phyloP scores from a whole-genome alignment of 1,284 basidiomycete genomes.

The Xerocomus subilludens region DNA sequence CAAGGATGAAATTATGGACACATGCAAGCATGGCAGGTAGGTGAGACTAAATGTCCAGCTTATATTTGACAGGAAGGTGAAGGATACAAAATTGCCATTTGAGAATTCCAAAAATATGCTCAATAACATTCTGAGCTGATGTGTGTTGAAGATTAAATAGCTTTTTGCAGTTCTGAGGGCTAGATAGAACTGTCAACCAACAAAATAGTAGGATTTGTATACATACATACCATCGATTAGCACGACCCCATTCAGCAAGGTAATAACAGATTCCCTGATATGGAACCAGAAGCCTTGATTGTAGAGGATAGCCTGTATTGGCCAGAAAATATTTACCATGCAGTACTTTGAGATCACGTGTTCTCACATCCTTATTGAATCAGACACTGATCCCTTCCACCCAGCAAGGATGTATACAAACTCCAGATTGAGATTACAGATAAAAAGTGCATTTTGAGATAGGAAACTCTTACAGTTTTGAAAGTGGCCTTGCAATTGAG shows the following conservation, averaged over 20 bases:
- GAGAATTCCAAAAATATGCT: background rate
- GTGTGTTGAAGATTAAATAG: background rate
- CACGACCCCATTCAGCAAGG: background rate
- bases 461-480: conserved; percentile 36
- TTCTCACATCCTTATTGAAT: background rate
- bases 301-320: background rate
- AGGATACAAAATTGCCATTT: background rate
- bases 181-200: background rate
- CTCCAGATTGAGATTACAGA: background rate
- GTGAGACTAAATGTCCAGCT: no score
- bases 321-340: background rate
- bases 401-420: background rate
- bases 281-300: background rate
- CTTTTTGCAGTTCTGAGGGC: background rate
- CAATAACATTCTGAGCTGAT: background rate
- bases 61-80: no score
- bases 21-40: no score
- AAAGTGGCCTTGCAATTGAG: background rate
- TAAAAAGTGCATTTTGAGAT: conserved; percentile 26
- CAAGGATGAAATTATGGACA: no score
- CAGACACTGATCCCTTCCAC: background rate
- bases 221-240: background rate
- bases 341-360: no score
- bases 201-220: background rate
- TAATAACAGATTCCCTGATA: background rate